phyloP scores from a whole-genome alignment of 1,284 basidiomycete species.

The Veloporphyrellus conicus region DNA sequence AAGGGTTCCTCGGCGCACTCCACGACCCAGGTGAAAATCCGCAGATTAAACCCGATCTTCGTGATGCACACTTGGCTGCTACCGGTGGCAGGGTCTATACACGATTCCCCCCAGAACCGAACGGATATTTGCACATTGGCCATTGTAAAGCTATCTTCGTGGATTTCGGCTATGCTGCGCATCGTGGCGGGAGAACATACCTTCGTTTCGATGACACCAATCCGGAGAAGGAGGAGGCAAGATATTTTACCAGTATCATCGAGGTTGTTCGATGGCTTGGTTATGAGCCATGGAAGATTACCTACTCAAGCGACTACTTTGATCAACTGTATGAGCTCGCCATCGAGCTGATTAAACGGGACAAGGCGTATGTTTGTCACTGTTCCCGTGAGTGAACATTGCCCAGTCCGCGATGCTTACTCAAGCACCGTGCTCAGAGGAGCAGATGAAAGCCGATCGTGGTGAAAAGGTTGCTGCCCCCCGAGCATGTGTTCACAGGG shows the following conservation, averaged over 20 bases:
- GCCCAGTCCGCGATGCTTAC: neutral
- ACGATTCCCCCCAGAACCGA: constrained; percentile 98
- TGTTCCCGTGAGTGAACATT: constrained; percentile 74
- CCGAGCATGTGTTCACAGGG: constrained; percentile 82
- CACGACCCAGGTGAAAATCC: constrained; percentile 95
- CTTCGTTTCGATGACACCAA: constrained; percentile 98
- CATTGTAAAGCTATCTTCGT: constrained; percentile 99
- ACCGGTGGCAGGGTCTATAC: constrained; percentile 89
- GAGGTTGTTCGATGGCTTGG: constrained; percentile 97
- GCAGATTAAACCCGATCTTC: constrained; percentile 76
- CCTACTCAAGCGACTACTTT: constrained; percentile 98
- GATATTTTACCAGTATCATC: constrained; percentile 95
- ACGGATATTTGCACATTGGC: constrained; percentile 93
- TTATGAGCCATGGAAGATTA: constrained; percentile 98
- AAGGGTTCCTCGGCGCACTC: constrained; percentile 91
- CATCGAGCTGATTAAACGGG: constrained; percentile 85
- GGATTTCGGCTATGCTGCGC: constrained; percentile 95
- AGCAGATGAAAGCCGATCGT: constrained; percentile 88
- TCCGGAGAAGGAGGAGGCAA: constrained; percentile 94
- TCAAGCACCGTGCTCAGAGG: constrained; percentile 48
- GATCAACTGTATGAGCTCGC: constrained; percentile 85
- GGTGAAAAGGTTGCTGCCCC: constrained; percentile 77
- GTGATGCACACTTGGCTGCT: constrained; percentile 75
- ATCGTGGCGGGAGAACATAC: constrained; percentile 87
- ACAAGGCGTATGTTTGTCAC: constrained; percentile 94